A percentile compares a stretch with the other conserved stretches of the same genome.
Conservation (phyloP, 2,329 filamentous ascomycete genomes). For the Trichoderma harzianum region DNA sequence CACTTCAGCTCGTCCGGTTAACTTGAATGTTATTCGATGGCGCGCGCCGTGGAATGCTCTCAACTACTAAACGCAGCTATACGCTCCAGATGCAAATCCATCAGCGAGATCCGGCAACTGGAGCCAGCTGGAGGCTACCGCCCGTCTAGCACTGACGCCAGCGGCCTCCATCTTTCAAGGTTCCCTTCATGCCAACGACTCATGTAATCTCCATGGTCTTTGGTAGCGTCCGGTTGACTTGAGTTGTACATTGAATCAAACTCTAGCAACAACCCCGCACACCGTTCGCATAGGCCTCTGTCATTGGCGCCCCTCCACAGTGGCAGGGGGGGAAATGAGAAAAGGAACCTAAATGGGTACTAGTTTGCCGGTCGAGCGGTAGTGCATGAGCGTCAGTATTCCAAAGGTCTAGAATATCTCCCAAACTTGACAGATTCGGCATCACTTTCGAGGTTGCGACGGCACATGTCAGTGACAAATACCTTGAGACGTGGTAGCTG, state of each 20-base stretch:
- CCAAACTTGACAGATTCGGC: neutral
- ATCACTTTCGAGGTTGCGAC: neutral
- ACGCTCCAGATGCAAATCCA: neutral
- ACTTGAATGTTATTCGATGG: neutral
- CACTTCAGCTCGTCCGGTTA: neutral
- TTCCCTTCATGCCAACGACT: neutral
- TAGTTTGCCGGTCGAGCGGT: neutral
- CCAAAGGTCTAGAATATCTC: slow-evolving; percentile 2
- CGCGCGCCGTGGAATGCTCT: neutral
- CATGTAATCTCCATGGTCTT: neutral
- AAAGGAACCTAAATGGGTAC: neutral
- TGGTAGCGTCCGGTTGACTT: neutral
- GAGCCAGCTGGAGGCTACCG: neutral
- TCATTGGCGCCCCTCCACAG: slow-evolving; percentile 4
- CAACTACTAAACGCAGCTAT: neutral
- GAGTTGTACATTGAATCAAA: neutral
- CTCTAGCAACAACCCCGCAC: slow-evolving; percentile 4
- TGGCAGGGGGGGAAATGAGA: slow-evolving; percentile 1
- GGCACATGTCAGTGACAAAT: neutral
- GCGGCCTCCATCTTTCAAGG: neutral
- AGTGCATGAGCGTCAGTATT: neutral
- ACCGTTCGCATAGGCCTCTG: neutral
- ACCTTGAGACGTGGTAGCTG: neutral
- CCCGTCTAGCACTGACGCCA: neutral
- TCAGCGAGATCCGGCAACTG: slow-evolving; percentile 5